A percentile compares a stretch with the other conserved stretches of the same genome.
phyloP scores from a whole-genome alignment of 169 alveolate genomes.

The Theileria sp. region DNA sequence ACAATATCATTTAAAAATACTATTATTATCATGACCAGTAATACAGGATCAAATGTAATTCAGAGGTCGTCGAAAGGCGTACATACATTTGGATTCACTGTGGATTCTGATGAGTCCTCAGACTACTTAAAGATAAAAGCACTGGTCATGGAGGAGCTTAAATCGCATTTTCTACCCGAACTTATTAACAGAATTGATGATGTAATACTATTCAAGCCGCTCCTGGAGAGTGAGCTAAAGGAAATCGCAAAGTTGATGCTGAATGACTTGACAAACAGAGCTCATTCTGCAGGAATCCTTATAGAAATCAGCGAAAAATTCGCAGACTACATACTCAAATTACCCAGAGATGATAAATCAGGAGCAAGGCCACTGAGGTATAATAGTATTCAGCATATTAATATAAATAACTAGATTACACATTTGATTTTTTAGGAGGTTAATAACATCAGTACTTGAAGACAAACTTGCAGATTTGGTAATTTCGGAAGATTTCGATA shows the following conservation, averaged over 20 bases:
- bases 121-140: slow-evolving; percentile 37
- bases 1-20: slow-evolving; percentile 83
- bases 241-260: slow-evolving; percentile 68
- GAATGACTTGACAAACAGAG: slow-evolving; percentile 59
- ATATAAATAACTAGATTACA: not conserved
- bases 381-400: not conserved
- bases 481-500: slow-evolving; percentile 35
- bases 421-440: slow-evolving; percentile 31
- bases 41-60: slow-evolving; percentile 78
- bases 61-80: slow-evolving; percentile 48
- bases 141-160: slow-evolving; percentile 55
- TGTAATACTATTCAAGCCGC: slow-evolving; percentile 71
- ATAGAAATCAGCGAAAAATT: slow-evolving; percentile 45
- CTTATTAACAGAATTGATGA: slow-evolving; percentile 77
- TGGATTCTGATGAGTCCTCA: not conserved
- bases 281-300: slow-evolving; percentile 34
- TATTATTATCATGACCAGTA: slow-evolving; percentile 84
- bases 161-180: slow-evolving; percentile 71
- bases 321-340: slow-evolving; percentile 43
- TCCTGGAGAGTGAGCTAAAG: slow-evolving; percentile 46
- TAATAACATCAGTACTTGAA: slow-evolving; percentile 42
- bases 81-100: slow-evolving; percentile 50
- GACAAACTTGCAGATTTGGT: slow-evolving; percentile 51
- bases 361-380: slow-evolving; percentile 69
- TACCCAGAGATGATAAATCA: slow-evolving; percentile 57